Conservation (phyloP, 345 rosid genomes). For the Rhizophora apiculata region DNA sequence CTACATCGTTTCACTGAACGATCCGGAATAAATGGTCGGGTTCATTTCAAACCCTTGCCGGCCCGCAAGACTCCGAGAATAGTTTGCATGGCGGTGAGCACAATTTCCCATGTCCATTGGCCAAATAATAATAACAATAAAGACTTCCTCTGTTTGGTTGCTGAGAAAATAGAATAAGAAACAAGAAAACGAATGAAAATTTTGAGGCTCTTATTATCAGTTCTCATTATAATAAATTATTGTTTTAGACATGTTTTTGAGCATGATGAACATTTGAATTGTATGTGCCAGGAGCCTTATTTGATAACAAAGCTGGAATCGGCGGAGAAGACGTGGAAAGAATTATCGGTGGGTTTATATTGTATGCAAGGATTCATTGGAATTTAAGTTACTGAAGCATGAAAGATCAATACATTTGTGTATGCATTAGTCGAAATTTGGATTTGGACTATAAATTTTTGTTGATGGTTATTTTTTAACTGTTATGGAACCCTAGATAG, state of each 20-base stretch:
- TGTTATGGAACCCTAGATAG: too few relatives aligned
- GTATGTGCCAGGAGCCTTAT: slow-evolving; percentile 60
- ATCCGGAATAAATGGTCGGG: slow-evolving; percentile 20
- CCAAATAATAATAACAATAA: background rate
- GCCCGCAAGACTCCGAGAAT: slow-evolving; percentile 40
- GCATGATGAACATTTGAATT: too few relatives aligned
- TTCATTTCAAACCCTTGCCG: slow-evolving; percentile 26
- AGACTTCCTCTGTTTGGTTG: background rate
- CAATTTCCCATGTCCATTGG: background rate
- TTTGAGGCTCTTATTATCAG: too few relatives aligned
- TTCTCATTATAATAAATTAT: background rate
- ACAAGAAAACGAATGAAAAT: background rate
- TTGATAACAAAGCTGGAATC: slow-evolving; percentile 78
- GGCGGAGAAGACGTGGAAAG: slow-evolving; percentile 96
- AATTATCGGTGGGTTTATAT: slow-evolving; percentile 57
- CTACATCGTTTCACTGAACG: slow-evolving; percentile 19
- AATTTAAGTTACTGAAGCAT: background rate
- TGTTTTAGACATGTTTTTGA: background rate
- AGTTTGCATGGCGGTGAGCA: slow-evolving; percentile 85
- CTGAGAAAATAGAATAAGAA: background rate
- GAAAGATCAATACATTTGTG: background rate
- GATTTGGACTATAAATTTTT: background rate
- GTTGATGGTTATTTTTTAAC: too few relatives aligned
- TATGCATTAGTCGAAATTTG: background rate
- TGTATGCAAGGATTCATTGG: background rate